Evolutionary conservation across 1,284 basidiomycete genomes (phyloP), one percentile per base, ranked within the genome.

Genomic region (Puccinia novopanici): DNA sequence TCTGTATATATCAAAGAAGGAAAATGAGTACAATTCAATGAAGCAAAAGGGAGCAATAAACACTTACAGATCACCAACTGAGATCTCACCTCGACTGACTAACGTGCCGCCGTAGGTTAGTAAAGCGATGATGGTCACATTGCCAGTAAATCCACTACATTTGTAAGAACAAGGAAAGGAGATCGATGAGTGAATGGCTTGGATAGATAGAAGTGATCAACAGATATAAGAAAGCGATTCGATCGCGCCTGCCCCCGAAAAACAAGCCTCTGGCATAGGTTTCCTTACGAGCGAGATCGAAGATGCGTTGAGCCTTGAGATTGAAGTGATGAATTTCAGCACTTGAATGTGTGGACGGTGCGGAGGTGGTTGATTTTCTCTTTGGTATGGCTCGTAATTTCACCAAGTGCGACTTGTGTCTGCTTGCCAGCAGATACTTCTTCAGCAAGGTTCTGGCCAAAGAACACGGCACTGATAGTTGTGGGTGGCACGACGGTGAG

Each of bases 31-130:
- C 13, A 30, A 30, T 40, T 22, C 12, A 45, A 68, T 37, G 40
- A 27, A 37, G 5, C 17, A 52, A 71, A 30, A 34, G 37, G 24
- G 48, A 45, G 27, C 4, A 48, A 61, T 3, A 19, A 42, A n/a
- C 5, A 50, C 77, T 73, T 92, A 95, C 84, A 98, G 86, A 83
- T 96, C 93, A 8, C 95, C 95, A 45, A 97, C 92, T 8, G 93
- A 92, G 84, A 99, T 96, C 57, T 90, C 90, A 2, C 93, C 93
- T 34, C 89, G 88, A 24, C 93, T 92, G 19, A 98, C 96, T 3
- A 99, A 90, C 55, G 92, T 92, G 0, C 96, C 96, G 71, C 95
- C 97, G 84, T 98, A 99, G 61, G 94, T 94, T 50, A 99, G 88
- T 52, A 99, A 87, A 71, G 92, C 93, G 61, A 99, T 88, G 82